These are phyloP conservation scores for Oryza coarctata DNA, from an alignment of 176 grass and related monocot genomes.

Conservation along the genomic window DNA sequence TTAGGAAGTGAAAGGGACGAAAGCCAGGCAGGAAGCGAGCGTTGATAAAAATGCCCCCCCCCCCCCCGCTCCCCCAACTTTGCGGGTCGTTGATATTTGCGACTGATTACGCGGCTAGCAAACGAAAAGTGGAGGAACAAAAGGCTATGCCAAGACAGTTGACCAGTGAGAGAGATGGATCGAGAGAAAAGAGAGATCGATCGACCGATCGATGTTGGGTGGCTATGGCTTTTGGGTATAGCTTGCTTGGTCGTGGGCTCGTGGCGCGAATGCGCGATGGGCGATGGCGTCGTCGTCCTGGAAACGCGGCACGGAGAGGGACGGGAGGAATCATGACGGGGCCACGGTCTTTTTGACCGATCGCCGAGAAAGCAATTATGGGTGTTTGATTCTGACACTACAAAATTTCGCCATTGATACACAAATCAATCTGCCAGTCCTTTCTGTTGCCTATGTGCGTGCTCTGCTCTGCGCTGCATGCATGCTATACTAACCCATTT, in stretches of 20 bases:
- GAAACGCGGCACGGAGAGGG: neutral
- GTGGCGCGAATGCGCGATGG: neutral
- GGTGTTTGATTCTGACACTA: slow-evolving; percentile 39
- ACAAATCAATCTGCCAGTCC: slow-evolving; percentile 45
- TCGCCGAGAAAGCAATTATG: slow-evolving; percentile 20
- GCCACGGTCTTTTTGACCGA: slow-evolving; percentile 39
- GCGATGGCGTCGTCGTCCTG: neutral
- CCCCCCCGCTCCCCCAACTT: neutral
- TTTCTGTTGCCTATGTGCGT: slow-evolving; percentile 27
- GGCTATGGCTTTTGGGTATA: neutral
- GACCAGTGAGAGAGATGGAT: neutral
- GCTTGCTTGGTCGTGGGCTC: too few relatives aligned
- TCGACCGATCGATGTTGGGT: neutral
- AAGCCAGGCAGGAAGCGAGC: neutral
- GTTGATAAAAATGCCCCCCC: neutral
- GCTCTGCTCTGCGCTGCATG: slow-evolving; percentile 10
- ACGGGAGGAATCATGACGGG: slow-evolving; percentile 43
- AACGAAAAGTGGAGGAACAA: neutral
- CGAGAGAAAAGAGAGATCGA: neutral
- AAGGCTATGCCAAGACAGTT: too few relatives aligned
- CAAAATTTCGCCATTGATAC: slow-evolving; percentile 40
- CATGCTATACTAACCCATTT: neutral
- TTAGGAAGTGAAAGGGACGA: slow-evolving; percentile 7
- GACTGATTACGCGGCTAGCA: neutral
- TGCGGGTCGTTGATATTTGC: too few relatives aligned